Percentiles rank a stretch among this genome's conserved stretches.
Evolutionary conservation across 805 yeast genomes (phyloP).

Genomic region (Alloascoidea hylecoeti): DNA sequence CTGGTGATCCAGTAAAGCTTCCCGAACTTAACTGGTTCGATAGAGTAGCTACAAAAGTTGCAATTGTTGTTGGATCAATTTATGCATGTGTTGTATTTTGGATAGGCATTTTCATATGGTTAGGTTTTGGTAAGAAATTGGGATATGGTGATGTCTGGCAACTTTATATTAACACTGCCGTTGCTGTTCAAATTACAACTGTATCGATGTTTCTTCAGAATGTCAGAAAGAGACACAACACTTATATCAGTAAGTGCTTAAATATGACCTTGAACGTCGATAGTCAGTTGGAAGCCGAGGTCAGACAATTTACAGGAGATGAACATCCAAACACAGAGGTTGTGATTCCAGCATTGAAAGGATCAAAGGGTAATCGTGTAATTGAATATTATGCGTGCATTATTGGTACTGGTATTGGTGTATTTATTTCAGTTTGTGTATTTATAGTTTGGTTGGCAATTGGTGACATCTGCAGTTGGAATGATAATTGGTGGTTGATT

Average conservation of each 20-base stretch:
- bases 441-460: constrained; percentile 22
- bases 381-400: constrained; percentile 26
- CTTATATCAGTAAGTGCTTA: constrained; percentile 13
- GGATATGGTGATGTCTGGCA: constrained; percentile 24
- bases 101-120: constrained; percentile 24
- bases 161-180: constrained; percentile 26
- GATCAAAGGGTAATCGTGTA: constrained; percentile 10
- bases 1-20: constrained; percentile 6
- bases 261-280: constrained; percentile 14
- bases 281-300: constrained; percentile 14
- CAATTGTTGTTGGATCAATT: constrained; percentile 19
- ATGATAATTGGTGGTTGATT: constrained; percentile 28
- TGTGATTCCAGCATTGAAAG: constrained; percentile 9
- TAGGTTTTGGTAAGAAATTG: constrained; percentile 19
- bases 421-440: constrained; percentile 18
- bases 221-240: constrained; percentile 23
- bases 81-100: constrained; percentile 19
- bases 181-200: constrained; percentile 21
- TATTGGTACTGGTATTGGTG: constrained; percentile 28
- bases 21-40: constrained; percentile 20
- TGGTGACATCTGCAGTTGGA: constrained; percentile 22
- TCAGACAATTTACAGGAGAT: constrained; percentile 13
- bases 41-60: constrained; percentile 13
- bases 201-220: constrained; percentile 24
- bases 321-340: constrained; percentile 14